phyloP scores from a whole-genome alignment of 495 filamentous ascomycete genomes.

The Penicillium alfredii region DNA sequence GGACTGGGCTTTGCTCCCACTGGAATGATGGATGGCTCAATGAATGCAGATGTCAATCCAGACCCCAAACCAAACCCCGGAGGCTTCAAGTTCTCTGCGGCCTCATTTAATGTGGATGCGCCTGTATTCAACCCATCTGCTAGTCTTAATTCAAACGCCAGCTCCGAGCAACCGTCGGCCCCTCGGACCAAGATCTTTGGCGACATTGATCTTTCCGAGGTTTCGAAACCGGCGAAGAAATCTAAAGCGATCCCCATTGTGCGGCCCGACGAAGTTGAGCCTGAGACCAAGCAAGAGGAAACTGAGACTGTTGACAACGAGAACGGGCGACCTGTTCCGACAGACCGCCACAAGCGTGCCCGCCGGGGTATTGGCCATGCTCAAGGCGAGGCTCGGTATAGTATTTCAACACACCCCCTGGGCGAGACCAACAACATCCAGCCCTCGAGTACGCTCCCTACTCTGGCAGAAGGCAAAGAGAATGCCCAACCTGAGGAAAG shows the following conservation, averaged over 20 bases:
- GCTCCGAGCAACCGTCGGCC: constrained; percentile 18
- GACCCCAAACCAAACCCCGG: constrained; percentile 26
- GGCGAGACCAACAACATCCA: constrained; percentile 39
- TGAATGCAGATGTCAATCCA: constrained; percentile 9
- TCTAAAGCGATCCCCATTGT: constrained; percentile 82
- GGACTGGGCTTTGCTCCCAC: constrained; percentile 53
- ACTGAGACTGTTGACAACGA: constrained; percentile 39
- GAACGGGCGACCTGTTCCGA: constrained; percentile 28
- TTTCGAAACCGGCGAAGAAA: constrained; percentile 56
- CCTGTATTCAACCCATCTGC: constrained; percentile 66
- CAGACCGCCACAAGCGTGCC: constrained; percentile 65
- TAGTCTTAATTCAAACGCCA: constrained; percentile 23
- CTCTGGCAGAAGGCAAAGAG: constrained; percentile 42
- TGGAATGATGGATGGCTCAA: constrained; percentile 10
- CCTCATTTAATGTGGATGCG: constrained; percentile 74
- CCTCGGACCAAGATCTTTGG: constrained; percentile 61
- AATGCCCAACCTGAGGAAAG: constrained; percentile 33
- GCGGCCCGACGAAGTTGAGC: constrained; percentile 50
- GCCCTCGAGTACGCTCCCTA: constrained; percentile 17
- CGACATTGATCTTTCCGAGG: constrained; percentile 61
- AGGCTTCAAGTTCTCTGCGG: constrained; percentile 70
- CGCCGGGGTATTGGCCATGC: constrained; percentile 53
- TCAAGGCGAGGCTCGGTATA: constrained; percentile 66
- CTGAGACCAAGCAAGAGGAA: constrained; percentile 43
- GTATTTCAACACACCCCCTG: constrained; percentile 48